Evolutionary conservation across 352 stramenopile genomes (phyloP), one percentile per base, ranked within the genome.

Genomic region (Phytopythium kandeliae): DNA sequence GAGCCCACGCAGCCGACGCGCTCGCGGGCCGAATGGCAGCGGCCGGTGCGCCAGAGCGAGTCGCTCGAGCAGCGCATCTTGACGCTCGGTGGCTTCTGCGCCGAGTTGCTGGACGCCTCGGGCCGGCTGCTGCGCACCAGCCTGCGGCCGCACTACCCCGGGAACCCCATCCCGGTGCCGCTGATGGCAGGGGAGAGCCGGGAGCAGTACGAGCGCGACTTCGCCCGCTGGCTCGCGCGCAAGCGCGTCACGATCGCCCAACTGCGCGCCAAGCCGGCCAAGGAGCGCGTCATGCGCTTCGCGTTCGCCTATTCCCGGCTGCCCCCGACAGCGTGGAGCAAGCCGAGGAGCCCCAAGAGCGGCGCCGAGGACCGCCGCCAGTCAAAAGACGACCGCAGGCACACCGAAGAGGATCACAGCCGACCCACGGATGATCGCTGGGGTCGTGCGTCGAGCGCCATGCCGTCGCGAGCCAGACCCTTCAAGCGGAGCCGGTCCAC

Each of bases 201-300:
- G 4, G 53, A 54, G 22, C 53, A 72, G 21, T 71, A 60, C 37
- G 64, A 78, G 37, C 42, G 43, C 15, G 35, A 49, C 5, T 78
- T 78, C 44, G 16, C 11, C 2, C 46, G 44, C 5, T 71, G 63
- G 63, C 43, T 71, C 42, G n/a, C 24, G 13, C 46, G 62, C 22
- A 62, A 15, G 28, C 10, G 52, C 40, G n/a, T 28, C 22, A 48
- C 26, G 3, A 19, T 54, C 21, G 38, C 26, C 22, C n/a, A 30
- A 22, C 28, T 69, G 15, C 53, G 48, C 37, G 48, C 49, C 40
- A 46, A 65, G n/a, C 57, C 64, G 22, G 34, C 37, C 19, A 55
- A 38, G 53, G 64, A 73, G 41, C 64, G 64, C 8, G 61, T 54
- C 13, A 46, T 64, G 16, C 68, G 64, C 55, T 60, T 62, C 31